A percentile compares a stretch with the other conserved stretches of the same genome.
phyloP scores from a whole-genome alignment of 129 eudicot genomes.

The Chrysanthemum makinoi region DNA sequence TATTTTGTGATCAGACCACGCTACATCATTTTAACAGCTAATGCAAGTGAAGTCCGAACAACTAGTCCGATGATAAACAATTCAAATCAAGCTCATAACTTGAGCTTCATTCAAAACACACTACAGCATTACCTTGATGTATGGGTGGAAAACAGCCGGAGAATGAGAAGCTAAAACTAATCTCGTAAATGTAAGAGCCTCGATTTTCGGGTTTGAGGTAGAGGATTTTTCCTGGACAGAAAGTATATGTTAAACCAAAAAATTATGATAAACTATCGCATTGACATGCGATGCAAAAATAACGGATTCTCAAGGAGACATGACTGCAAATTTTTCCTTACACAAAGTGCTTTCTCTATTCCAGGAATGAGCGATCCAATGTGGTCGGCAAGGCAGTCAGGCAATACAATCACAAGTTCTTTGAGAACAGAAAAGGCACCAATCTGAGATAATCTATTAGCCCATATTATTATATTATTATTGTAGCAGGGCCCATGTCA shows the following conservation, averaged over 20 bases:
- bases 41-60: neutral
- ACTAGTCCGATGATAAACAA: constrained; percentile 9
- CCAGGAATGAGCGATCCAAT: constrained; percentile 96
- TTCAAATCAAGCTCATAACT: constrained; percentile 12
- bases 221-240: constrained; percentile 85
- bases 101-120: neutral
- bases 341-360: constrained; percentile 95
- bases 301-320: neutral
- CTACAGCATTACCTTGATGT: constrained; percentile 72
- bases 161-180: constrained; percentile 92
- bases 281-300: constrained; percentile 10
- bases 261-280: neutral
- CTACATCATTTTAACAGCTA: no score
- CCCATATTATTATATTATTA: no score
- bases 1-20: neutral
- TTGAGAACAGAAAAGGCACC: constrained; percentile 96
- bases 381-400: constrained; percentile 98
- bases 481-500: no score
- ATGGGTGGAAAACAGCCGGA: constrained; percentile 90
- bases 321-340: constrained; percentile 34
- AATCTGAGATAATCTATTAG: constrained; percentile 58
- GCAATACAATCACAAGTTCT: constrained; percentile 96
- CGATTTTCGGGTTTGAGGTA: constrained; percentile 91
- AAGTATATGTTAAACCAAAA: neutral
- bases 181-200: constrained; percentile 93